Base-by-base conservation (phyloP, 495 filamentous ascomycete species). In the Annulohypoxylon stygium region DNA sequence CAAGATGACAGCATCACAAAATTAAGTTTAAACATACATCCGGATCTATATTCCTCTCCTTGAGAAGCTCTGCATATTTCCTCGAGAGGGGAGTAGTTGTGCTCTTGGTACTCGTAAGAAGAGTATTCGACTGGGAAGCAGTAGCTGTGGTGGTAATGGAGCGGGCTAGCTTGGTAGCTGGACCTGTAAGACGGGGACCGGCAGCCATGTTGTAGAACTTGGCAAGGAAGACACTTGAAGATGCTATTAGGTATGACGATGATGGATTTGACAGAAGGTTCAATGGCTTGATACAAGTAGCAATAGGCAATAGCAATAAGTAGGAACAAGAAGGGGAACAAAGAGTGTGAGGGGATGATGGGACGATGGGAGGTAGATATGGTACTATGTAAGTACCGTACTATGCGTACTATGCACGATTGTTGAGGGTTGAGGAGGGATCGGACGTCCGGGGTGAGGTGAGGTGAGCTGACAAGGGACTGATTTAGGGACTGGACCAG, bases 121-220 rank as follows among this genome's bases (percentile, higher is more conserved):
- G 73, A 23, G 82, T 74, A 10, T 78, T 69, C 54, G 75, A 79
- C 33, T 81, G 81, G 12, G 79, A 61, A 48, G 74, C 67, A 8
- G 78, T 57, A 45, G 84, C 47, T 23, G 79, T 75, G n/a, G 81
- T 80, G 80, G 77, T 83, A 69, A 86, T 77, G 23, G 79, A 79
- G 67, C 84, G 82, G 74, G 79, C 76, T 65, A 86, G 74, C 79
- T 85, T 84, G 50, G 80, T 69, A 72, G 81, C 75, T 63, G 83
- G 81, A 39, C 76, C 74, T 58, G 81, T 78, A 41, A 85, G 74
- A 57, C 83, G 78, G 58, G 75, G 75, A 16, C 75, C 77, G 58
- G 53, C 51, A 34, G 67, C 61, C 77, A 79, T 79, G 54, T 55
- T 61, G 43, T 68, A 33, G 12, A 64, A 45, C 36, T 65, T 50